Evolutionary conservation across 2,329 filamentous ascomycete species (phyloP).

Genomic region (Pseudogymnoascus sp.): DNA sequence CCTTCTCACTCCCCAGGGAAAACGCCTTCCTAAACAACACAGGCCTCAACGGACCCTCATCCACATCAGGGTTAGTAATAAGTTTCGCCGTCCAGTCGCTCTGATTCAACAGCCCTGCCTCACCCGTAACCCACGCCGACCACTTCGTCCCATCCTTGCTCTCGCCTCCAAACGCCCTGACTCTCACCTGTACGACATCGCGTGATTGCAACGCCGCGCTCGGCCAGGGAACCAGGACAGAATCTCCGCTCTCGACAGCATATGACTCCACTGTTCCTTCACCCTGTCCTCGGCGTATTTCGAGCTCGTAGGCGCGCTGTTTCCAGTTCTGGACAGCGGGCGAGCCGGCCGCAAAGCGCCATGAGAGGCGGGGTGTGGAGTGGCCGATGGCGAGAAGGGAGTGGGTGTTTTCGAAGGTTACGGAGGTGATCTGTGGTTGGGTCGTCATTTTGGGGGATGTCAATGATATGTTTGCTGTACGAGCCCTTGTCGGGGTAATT

Average conservation of each 20-base stretch:
- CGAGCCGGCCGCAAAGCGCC: not conserved
- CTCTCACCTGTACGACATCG: conserved; percentile 11
- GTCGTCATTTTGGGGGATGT: not conserved
- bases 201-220: conserved; percentile 21
- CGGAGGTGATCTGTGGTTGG: not conserved
- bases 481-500: not conserved
- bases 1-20: conserved; percentile 7
- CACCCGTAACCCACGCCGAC: conserved; percentile 2
- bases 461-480: not conserved
- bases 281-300: not conserved
- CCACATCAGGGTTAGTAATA: conserved; percentile 5
- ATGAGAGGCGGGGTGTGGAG: not conserved
- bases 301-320: not conserved
- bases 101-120: not conserved
- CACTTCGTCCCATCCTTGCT: not conserved
- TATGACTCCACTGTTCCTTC: not conserved
- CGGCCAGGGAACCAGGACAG: conserved; percentile 36
- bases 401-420: not conserved
- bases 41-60: conserved; percentile 22
- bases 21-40: conserved; percentile 27
- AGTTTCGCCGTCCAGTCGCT: conserved; percentile 9
- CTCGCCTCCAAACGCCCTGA: not conserved
- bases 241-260: conserved; percentile 16
- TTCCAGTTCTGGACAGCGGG: not conserved
- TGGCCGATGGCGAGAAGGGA: conserved; percentile 1